phyloP scores from a whole-genome alignment of 2,329 filamentous ascomycete species.

The Diaporthe citriasiana region DNA sequence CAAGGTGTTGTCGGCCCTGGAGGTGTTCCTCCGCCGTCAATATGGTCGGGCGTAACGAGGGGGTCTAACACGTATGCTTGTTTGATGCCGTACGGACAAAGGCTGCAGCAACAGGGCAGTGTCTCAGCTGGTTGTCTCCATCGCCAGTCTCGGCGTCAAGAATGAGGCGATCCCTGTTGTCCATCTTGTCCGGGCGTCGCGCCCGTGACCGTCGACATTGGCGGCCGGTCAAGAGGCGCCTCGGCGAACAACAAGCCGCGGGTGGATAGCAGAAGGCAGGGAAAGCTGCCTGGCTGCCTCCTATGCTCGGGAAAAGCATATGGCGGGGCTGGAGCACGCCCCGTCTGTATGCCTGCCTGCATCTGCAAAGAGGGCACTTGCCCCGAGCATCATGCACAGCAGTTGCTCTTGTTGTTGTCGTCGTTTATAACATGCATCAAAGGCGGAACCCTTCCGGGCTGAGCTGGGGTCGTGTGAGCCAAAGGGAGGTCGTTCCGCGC shows the following conservation, averaged over 20 bases:
- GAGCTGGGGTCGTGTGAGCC: background rate
- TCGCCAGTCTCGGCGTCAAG: background rate
- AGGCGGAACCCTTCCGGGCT: constrained; percentile 3
- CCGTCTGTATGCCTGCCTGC: background rate
- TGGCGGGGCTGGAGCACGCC: background rate
- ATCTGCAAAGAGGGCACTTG: background rate
- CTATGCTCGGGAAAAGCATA: constrained; percentile 2
- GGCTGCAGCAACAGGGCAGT: background rate
- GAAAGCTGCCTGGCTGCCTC: background rate
- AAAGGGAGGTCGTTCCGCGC: constrained; percentile 3
- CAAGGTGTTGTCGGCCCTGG: background rate
- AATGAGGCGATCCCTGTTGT: background rate
- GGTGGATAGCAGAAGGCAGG: background rate
- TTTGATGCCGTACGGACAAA: background rate
- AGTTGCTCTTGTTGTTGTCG: background rate
- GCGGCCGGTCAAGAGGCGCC: background rate
- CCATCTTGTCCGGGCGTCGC: background rate
- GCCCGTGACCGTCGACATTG: background rate
- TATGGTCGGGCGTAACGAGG: background rate
- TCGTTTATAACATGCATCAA: constrained; percentile 1
- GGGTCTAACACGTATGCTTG: background rate
- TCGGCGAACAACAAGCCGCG: background rate
- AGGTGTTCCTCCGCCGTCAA: background rate
- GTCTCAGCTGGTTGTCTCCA: background rate
- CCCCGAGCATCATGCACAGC: background rate